Conservation (phyloP, 2,329 filamentous ascomycete species). For the Aspergillus neoniger region DNA sequence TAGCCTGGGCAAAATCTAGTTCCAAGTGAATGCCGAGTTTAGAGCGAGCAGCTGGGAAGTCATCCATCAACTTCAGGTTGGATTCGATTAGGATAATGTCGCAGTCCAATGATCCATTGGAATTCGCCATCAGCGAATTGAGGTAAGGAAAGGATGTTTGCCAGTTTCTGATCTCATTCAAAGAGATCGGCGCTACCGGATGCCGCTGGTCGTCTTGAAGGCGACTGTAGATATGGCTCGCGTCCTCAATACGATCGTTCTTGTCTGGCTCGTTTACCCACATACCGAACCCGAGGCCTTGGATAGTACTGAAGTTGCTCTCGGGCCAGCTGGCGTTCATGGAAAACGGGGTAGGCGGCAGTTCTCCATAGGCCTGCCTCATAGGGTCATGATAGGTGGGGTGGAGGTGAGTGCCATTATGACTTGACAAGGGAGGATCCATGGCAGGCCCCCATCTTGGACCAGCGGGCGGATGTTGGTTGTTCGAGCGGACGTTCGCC, state of each 20-base stretch:
- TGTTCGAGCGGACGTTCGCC: constrained; percentile 35
- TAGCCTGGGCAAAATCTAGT: constrained; percentile 43
- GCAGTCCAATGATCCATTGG: constrained; percentile 37
- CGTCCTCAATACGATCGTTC: constrained; percentile 39
- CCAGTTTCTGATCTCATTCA: constrained; percentile 47
- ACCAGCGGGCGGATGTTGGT: constrained; percentile 34
- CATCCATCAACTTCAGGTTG: constrained; percentile 46
- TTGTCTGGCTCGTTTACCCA: constrained; percentile 45
- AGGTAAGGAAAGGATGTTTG: constrained; percentile 45
- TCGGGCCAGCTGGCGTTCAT: constrained; percentile 38
- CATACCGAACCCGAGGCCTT: constrained; percentile 49
- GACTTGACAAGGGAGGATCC: constrained; percentile 34
- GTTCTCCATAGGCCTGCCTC: constrained; percentile 37
- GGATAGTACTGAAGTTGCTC: constrained; percentile 30
- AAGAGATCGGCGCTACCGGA: constrained; percentile 34
- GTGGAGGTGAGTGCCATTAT: constrained; percentile 31
- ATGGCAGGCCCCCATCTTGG: constrained; percentile 37
- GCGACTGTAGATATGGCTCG: constrained; percentile 48
- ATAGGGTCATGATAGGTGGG: constrained; percentile 35
- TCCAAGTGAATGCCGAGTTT: constrained; percentile 46
- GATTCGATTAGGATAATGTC: constrained; percentile 49
- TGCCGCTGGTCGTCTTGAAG: constrained; percentile 43
- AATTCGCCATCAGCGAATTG: constrained; percentile 36
- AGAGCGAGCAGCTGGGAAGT: constrained; percentile 46
- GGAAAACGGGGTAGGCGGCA: constrained; percentile 37